Conservation (phyloP, 2,329 filamentous ascomycete genomes). For the Botrytis deweyae region DNA sequence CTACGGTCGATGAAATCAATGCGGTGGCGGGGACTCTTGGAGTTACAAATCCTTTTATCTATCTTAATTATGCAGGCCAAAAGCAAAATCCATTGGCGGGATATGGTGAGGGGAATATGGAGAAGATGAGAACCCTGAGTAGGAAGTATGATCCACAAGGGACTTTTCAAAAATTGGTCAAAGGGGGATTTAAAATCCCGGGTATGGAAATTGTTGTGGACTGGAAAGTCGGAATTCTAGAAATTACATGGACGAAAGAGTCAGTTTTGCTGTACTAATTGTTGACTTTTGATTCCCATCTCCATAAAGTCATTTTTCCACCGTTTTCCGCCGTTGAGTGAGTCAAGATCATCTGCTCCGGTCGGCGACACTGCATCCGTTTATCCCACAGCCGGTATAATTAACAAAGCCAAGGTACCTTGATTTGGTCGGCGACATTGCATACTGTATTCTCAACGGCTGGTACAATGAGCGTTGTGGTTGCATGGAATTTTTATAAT, state of each 20-base stretch:
- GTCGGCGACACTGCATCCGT: not conserved
- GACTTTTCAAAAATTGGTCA: constrained; percentile 35
- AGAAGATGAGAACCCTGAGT: constrained; percentile 29
- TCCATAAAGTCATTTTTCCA: not conserved
- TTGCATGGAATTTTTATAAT: not conserved
- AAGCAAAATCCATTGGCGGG: constrained; percentile 20
- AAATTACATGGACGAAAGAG: not conserved
- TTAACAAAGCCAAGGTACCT: not conserved
- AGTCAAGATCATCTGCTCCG: not conserved
- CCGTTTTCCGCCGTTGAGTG: not conserved
- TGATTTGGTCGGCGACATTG: not conserved
- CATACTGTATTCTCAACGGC: not conserved
- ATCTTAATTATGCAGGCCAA: constrained; percentile 23
- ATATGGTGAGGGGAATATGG: constrained; percentile 21
- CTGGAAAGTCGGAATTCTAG: not conserved
- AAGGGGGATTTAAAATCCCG: constrained; percentile 34
- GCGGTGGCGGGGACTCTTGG: not conserved
- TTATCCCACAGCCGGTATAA: not conserved
- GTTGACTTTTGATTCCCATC: not conserved
- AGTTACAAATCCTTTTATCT: constrained; percentile 8
- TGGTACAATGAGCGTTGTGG: not conserved
- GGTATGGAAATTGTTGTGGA: not conserved
- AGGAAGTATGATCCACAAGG: constrained; percentile 34
- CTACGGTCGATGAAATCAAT: not conserved
- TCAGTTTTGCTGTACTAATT: too few relatives aligned